These are phyloP conservation scores for Daphne laureola DNA, from an alignment of 441 rosid species.

Conservation along the genomic window DNA sequence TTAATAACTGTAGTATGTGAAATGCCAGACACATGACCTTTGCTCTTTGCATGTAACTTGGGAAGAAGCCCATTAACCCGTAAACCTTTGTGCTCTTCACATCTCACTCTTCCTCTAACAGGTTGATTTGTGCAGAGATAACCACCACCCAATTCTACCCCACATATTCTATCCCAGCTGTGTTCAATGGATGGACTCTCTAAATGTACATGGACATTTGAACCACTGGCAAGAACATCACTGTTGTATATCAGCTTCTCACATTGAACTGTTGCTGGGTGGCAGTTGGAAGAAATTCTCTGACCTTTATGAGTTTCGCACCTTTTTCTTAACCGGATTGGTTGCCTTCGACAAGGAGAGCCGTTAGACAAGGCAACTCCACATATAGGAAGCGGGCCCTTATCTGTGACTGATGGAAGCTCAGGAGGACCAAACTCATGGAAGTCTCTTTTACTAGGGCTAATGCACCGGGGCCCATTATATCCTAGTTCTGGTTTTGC, in stretches of 20 bases:
- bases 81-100: conserved; percentile 43
- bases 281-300: conserved; percentile 21
- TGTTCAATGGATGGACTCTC: neutral
- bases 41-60: conserved; percentile 8
- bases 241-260: neutral
- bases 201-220: neutral
- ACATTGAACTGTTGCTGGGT: conserved; percentile 11
- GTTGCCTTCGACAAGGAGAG: conserved; percentile 33
- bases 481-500: neutral
- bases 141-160: conserved; percentile 33
- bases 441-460: neutral
- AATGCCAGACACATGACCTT: neutral
- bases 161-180: conserved; percentile 18
- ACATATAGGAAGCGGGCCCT: conserved; percentile 29
- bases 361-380: conserved; percentile 46
- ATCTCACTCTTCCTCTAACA: conserved; percentile 32
- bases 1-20: neutral
- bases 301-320: conserved; percentile 63
- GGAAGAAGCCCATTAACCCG: conserved; percentile 16
- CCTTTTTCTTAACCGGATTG: conserved; percentile 49
- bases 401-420: conserved; percentile 6
- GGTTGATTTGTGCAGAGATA: conserved; percentile 25
- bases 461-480: neutral
- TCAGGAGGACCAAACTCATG: neutral
- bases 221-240: conserved; percentile 11